Evolutionary conservation across 1,284 basidiomycete species (phyloP).

Genomic region (Apiotrichum gamsii): DNA sequence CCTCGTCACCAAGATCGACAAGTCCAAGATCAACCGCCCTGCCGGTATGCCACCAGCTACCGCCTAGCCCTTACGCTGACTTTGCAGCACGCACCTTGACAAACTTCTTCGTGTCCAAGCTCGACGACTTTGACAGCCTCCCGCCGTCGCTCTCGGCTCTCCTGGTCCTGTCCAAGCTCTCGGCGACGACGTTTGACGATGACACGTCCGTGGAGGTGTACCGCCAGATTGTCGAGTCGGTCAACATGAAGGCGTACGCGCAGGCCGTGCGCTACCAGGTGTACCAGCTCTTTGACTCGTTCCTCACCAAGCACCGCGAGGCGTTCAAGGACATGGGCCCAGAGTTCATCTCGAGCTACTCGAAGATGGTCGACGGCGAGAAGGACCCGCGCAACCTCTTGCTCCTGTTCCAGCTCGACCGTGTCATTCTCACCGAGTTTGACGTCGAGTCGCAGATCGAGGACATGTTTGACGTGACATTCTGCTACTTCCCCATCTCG

Average conservation of each 20-base stretch:
- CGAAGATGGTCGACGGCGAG: slow-evolving; percentile 79
- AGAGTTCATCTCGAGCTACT: slow-evolving; percentile 68
- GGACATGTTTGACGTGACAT: slow-evolving; percentile 90
- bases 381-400: slow-evolving; percentile 96
- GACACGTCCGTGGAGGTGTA: slow-evolving; percentile 63
- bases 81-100: slow-evolving; percentile 70
- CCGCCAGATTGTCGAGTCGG: slow-evolving; percentile 67
- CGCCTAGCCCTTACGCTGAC: not conserved
- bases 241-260: slow-evolving; percentile 72
- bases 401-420: slow-evolving; percentile 78
- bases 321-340: slow-evolving; percentile 67
- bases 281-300: slow-evolving; percentile 71
- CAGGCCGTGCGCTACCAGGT: slow-evolving; percentile 78
- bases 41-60: slow-evolving; percentile 46
- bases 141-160: slow-evolving; percentile 71
- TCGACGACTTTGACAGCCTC: slow-evolving; percentile 76
- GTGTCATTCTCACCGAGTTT: slow-evolving; percentile 81
- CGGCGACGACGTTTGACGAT: slow-evolving; percentile 58
- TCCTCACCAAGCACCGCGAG: slow-evolving; percentile 67
- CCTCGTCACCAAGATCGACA: slow-evolving; percentile 59
- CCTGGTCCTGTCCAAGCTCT: slow-evolving; percentile 57
- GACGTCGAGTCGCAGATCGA: slow-evolving; percentile 68
- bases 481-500: slow-evolving; percentile 98
- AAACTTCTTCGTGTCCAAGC: slow-evolving; percentile 75
- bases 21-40: slow-evolving; percentile 67